Evolutionary conservation across 345 rosid species (phyloP).

Genomic region (Schrenkiella parvula): DNA sequence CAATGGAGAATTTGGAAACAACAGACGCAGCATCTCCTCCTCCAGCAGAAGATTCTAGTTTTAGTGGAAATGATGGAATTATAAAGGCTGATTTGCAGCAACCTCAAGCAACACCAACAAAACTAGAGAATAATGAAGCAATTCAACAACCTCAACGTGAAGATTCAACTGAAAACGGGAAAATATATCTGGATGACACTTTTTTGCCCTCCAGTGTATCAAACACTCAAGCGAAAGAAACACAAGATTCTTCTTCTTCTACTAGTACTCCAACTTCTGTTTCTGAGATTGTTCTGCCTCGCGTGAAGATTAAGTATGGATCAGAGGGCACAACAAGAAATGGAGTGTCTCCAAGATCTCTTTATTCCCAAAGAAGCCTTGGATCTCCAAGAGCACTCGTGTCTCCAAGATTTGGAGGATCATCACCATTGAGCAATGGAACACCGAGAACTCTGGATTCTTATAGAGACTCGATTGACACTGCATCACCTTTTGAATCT

Average conservation of each 20-base stretch:
- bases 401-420: conserved; percentile 34
- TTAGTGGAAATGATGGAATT: conserved; percentile 6
- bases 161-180: conserved; percentile 19
- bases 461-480: conserved; percentile 65
- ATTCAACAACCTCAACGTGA: conserved; percentile 13
- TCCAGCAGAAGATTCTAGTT: conserved; percentile 22
- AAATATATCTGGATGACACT: conserved; percentile 24
- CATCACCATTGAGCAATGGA: conserved; percentile 32
- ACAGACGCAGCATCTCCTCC: conserved; percentile 30
- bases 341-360: conserved; percentile 23
- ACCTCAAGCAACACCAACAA: conserved; percentile 12
- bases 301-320: conserved; percentile 30
- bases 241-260: background rate
- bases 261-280: background rate
- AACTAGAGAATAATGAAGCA: background rate
- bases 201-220: conserved; percentile 19
- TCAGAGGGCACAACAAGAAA: conserved; percentile 22
- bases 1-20: conserved; percentile 48
- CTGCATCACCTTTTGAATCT: conserved; percentile 85
- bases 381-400: conserved; percentile 33
- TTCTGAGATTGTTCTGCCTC: conserved; percentile 38
- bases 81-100: conserved; percentile 15
- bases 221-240: conserved; percentile 16
- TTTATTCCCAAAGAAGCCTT: conserved; percentile 22
- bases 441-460: conserved; percentile 34